These are phyloP conservation scores for Gastrolobium villosum DNA, from an alignment of 306 rosid species.

Conservation along the genomic window DNA sequence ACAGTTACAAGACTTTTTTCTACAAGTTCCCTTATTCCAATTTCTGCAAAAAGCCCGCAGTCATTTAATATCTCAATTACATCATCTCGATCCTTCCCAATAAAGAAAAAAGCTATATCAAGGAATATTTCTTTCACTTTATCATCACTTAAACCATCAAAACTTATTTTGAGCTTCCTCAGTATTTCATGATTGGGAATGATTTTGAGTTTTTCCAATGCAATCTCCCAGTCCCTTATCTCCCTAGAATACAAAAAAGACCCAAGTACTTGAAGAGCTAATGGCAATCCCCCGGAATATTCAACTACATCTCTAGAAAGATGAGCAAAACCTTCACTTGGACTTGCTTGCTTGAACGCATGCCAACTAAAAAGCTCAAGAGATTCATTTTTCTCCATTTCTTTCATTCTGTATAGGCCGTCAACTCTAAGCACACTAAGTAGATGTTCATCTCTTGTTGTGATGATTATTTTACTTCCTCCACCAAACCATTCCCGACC, in stretches of 20 bases:
- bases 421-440: background rate
- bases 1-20: background rate
- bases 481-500: conserved; percentile 19
- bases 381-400: background rate
- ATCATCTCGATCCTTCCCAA: conserved; percentile 18
- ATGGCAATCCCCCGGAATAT: conserved; percentile 24
- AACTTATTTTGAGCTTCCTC: background rate
- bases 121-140: background rate
- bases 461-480: conserved; percentile 11
- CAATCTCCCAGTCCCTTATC: background rate
- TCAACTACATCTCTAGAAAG: background rate
- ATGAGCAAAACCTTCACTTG: background rate
- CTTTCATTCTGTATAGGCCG: background rate
- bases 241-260: background rate
- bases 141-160: background rate
- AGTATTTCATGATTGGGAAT: background rate
- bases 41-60: background rate
- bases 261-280: conserved; percentile 41
- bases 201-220: background rate
- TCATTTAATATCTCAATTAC: background rate
- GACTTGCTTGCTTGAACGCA: conserved; percentile 28
- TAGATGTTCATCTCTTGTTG: background rate
- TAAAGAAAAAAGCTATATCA: conserved; percentile 21
- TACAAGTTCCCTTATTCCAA: background rate
- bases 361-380: conserved; percentile 31